These are phyloP conservation scores for Huntiella bhutanensis DNA, from an alignment of 2,329 filamentous ascomycete genomes.

Conservation along the genomic window DNA sequence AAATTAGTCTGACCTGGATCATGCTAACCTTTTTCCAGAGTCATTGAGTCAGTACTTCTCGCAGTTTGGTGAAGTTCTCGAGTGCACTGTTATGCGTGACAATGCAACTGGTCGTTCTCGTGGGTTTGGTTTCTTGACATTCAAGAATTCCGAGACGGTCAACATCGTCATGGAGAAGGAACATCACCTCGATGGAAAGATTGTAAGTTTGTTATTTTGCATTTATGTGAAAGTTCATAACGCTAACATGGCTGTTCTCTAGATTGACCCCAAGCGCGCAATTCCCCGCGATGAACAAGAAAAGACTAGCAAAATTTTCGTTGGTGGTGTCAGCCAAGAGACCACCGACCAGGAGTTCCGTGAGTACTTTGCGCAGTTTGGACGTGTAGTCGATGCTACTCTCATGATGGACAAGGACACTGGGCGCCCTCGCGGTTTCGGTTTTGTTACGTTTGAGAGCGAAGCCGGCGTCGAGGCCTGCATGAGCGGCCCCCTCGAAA, in stretches of 20 bases:
- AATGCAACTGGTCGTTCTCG: slow-evolving; percentile 81
- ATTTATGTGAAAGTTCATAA: not conserved
- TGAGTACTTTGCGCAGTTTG: slow-evolving; percentile 92
- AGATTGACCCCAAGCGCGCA: slow-evolving; percentile 96
- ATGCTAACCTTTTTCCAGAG: slow-evolving; percentile 35
- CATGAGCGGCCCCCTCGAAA: slow-evolving; percentile 67
- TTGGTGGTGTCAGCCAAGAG: slow-evolving; percentile 92
- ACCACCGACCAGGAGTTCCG: slow-evolving; percentile 92
- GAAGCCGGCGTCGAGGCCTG: slow-evolving; percentile 89
- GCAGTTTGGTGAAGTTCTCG: slow-evolving; percentile 89
- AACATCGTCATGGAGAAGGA: slow-evolving; percentile 99
- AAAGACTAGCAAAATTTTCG: slow-evolving; percentile 96
- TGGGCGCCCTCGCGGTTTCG: slow-evolving; percentile 86
- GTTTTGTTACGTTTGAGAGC: slow-evolving; percentile 95
- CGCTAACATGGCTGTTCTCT: not conserved
- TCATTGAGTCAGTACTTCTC: slow-evolving; percentile 94
- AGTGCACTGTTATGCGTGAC: slow-evolving; percentile 99
- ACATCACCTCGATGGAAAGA: slow-evolving; percentile 93
- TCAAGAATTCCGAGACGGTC: slow-evolving; percentile 92
- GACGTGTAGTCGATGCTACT: slow-evolving; percentile 87
- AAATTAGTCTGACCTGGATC: not conserved
- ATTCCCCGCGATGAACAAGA: slow-evolving; percentile 97
- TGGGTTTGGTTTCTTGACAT: slow-evolving; percentile 94
- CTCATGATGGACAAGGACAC: slow-evolving; percentile 99
- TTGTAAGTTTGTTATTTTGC: slow-evolving; percentile 41